phyloP scores from a whole-genome alignment of 495 filamentous ascomycete genomes.

The Aspergillus funiculosus region DNA sequence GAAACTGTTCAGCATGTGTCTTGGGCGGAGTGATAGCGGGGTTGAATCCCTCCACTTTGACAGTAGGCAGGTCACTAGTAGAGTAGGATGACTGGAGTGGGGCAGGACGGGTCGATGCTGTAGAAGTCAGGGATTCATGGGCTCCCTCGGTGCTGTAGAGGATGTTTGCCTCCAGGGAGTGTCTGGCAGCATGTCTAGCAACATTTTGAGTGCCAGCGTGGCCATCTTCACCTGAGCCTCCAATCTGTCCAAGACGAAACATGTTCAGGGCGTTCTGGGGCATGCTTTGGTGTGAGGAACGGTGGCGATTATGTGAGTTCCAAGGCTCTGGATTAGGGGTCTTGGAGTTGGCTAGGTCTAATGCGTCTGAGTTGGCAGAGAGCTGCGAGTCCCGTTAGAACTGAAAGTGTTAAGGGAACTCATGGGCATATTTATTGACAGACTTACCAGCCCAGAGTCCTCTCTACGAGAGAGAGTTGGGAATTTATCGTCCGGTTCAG shows the following conservation, averaged over 20 bases:
- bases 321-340: constrained; percentile 62
- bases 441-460: constrained; percentile 62
- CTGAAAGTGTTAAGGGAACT: neutral
- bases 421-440: neutral
- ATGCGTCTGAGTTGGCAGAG: constrained; percentile 72
- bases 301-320: constrained; percentile 65
- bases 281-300: constrained; percentile 72
- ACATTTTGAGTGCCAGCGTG: constrained; percentile 16
- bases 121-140: constrained; percentile 24
- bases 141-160: constrained; percentile 28
- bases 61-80: constrained; percentile 81
- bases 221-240: constrained; percentile 20
- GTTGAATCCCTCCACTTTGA: constrained; percentile 55
- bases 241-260: constrained; percentile 33
- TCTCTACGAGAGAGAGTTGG: constrained; percentile 71
- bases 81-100: constrained; percentile 79
- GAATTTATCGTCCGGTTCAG: constrained; percentile 73
- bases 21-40: constrained; percentile 53
- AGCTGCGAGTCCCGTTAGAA: constrained; percentile 47
- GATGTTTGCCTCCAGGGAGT: constrained; percentile 53
- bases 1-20: constrained; percentile 67
- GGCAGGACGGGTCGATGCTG: constrained; percentile 29
- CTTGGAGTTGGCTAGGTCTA: constrained; percentile 71
- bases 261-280: constrained; percentile 53
- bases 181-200: constrained; percentile 36